phyloP scores from a whole-genome alignment of 805 yeast genomes.

The Pichia rugopelliculosa region DNA sequence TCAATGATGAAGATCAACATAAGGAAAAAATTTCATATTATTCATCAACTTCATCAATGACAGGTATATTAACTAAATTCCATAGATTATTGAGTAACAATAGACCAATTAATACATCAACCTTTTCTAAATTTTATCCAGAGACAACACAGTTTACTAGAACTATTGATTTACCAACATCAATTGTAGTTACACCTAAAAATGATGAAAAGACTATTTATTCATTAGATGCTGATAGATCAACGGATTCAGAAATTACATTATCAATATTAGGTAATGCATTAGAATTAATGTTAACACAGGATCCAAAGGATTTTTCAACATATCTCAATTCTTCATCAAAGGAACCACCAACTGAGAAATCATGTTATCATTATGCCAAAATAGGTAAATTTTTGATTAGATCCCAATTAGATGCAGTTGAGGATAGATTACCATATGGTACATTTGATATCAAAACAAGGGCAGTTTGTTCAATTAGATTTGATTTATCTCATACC shows the following conservation, averaged over 20 bases:
- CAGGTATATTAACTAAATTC: slow-evolving; percentile 63
- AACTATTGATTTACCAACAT: slow-evolving; percentile 45
- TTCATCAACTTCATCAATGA: slow-evolving; percentile 87
- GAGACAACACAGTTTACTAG: slow-evolving; percentile 29
- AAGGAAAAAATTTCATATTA: slow-evolving; percentile 32
- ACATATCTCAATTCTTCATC: slow-evolving; percentile 23
- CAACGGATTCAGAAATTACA: slow-evolving; percentile 58
- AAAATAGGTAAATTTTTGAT: slow-evolving; percentile 59
- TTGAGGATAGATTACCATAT: slow-evolving; percentile 65
- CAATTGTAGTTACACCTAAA: slow-evolving; percentile 48
- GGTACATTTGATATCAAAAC: slow-evolving; percentile 92
- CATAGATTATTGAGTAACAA: slow-evolving; percentile 63
- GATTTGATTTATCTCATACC: slow-evolving; percentile 61
- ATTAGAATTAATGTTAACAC: slow-evolving; percentile 68
- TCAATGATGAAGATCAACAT: not conserved
- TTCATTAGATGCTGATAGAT: slow-evolving; percentile 66
- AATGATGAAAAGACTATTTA: slow-evolving; percentile 27
- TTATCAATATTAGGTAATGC: slow-evolving; percentile 72
- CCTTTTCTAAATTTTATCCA: slow-evolving; percentile 39
- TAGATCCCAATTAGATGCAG: slow-evolving; percentile 89
- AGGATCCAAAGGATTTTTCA: slow-evolving; percentile 43
- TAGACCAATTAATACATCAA: slow-evolving; percentile 43
- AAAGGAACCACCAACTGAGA: slow-evolving; percentile 8
- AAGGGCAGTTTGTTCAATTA: slow-evolving; percentile 79
- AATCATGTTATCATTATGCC: slow-evolving; percentile 60